Percentiles rank a stretch among this genome's conserved stretches.
phyloP scores from a whole-genome alignment of 306 rosid species.

The Rosa persica region DNA sequence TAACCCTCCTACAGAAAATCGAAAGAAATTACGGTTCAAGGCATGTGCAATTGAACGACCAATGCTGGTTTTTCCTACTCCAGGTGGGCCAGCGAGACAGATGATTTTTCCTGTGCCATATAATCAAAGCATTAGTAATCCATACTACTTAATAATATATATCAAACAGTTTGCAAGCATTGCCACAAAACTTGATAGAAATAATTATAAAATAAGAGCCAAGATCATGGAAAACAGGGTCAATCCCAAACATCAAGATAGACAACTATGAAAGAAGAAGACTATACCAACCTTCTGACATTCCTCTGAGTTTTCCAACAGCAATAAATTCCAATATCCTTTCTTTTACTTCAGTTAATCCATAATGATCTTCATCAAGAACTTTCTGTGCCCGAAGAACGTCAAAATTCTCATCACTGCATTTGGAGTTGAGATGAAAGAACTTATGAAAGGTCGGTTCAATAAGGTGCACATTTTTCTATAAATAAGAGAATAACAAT shows the following conservation, averaged over 20 bases:
- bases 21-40: constrained; percentile 87
- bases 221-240: constrained; percentile 11
- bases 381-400: constrained; percentile 79
- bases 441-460: not conserved
- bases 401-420: constrained; percentile 94
- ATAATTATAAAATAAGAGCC: constrained; percentile 11
- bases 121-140: not conserved
- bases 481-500: not conserved
- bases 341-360: constrained; percentile 94
- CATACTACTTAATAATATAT: not conserved
- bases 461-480: not conserved
- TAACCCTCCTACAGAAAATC: constrained; percentile 97
- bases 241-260: not conserved
- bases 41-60: constrained; percentile 99
- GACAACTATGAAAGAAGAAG: constrained; percentile 14
- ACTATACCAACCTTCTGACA: constrained; percentile 71
- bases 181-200: not conserved
- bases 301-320: constrained; percentile 95
- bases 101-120: constrained; percentile 79
- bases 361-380: constrained; percentile 98
- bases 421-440: constrained; percentile 16
- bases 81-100: constrained; percentile 98
- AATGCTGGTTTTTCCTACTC: constrained; percentile 99
- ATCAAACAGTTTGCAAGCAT: not conserved
- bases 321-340: constrained; percentile 97